phyloP scores from a whole-genome alignment of 208 protist genomes.

The Leishmania lainsoni region DNA sequence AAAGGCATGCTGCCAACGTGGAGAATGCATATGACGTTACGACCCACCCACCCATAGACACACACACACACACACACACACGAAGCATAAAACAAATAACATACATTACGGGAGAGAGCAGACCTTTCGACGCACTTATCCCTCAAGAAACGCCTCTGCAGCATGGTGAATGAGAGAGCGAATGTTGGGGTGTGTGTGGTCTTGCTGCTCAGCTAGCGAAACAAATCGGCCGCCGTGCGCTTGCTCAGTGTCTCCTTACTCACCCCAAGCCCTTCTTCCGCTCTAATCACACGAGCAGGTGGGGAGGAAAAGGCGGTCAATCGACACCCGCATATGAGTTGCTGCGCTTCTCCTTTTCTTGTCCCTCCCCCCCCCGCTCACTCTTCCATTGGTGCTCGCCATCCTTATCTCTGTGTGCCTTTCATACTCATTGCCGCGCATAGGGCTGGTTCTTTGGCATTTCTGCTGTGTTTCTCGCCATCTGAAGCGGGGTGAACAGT shows the following conservation, averaged over 20 bases:
- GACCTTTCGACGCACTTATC: neutral
- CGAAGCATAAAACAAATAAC: neutral
- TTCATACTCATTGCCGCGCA: neutral
- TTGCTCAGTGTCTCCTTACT: neutral
- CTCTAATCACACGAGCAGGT: neutral
- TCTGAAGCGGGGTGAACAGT: neutral
- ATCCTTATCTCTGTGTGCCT: neutral
- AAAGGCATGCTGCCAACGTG: neutral
- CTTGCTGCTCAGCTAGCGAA: neutral
- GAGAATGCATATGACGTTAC: too few species aligned
- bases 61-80: neutral
- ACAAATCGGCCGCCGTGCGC: neutral
- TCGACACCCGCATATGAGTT: neutral
- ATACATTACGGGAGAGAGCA: neutral
- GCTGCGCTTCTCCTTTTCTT: neutral
- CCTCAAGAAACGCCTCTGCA: neutral
- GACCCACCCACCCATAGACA: neutral
- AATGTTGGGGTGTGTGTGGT: neutral
- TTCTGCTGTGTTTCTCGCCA: neutral
- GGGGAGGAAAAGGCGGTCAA: neutral
- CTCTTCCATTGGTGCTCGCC: neutral
- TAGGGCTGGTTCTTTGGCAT: too few species aligned
- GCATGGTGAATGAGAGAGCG: neutral
- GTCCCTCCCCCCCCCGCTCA: neutral
- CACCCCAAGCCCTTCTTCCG: neutral